Conservation (phyloP, 2,329 filamentous ascomycete species). For the Botrytis cinerea region DNA sequence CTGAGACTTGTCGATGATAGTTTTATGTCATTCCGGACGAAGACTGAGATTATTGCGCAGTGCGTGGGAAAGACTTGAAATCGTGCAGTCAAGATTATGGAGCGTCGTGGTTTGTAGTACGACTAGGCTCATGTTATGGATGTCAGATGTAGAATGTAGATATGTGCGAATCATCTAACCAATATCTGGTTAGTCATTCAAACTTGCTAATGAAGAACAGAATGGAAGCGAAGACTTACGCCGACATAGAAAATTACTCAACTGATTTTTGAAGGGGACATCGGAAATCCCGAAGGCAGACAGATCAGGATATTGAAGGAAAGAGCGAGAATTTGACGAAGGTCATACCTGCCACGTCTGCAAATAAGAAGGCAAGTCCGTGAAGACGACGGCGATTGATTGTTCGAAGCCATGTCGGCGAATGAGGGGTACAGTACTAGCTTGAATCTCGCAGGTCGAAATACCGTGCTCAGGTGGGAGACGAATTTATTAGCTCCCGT, state of each 20-base stretch:
- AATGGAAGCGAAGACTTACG: not conserved
- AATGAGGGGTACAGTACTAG: not conserved
- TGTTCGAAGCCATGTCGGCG: not conserved
- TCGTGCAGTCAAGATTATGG: not conserved
- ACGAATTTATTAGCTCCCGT: not conserved
- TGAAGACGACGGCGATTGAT: not conserved
- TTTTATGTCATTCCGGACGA: slow-evolving; percentile 11
- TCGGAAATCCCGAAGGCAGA: not conserved
- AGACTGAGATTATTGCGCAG: not conserved
- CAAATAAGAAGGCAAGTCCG: not conserved
- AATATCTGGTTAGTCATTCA: not conserved
- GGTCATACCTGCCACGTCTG: not conserved
- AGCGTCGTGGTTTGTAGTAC: not conserved
- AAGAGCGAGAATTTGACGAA: not conserved
- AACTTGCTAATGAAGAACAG: too few species aligned
- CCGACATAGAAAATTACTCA: not conserved
- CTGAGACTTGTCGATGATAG: not conserved
- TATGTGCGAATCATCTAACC: not conserved
- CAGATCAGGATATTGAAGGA: not conserved
- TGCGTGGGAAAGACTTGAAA: not conserved
- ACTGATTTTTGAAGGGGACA: not conserved
- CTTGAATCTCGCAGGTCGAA: not conserved
- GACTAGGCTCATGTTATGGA: not conserved
- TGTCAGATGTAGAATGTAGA: not conserved
- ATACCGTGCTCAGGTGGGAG: not conserved